Evolutionary conservation across 306 rosid species (phyloP).

Genomic region (Pueraria montana): DNA sequence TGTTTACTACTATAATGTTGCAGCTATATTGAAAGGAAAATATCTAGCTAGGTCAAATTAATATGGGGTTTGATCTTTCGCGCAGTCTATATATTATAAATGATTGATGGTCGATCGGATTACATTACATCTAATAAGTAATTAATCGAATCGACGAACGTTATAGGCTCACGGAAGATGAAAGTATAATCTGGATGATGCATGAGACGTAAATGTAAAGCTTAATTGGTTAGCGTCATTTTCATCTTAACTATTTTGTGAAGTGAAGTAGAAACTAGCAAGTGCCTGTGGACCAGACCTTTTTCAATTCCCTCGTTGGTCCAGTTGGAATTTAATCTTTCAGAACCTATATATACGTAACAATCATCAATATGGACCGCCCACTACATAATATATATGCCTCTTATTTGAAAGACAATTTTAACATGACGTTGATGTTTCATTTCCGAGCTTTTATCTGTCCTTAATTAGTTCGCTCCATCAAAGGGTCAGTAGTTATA

Average conservation of each 20-base stretch:
- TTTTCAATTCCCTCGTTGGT: background rate
- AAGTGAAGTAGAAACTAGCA: background rate
- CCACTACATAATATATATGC: slow-evolving; percentile 1
- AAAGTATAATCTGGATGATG: background rate
- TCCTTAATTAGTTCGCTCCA: background rate
- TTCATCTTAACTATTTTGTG: background rate
- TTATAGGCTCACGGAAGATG: background rate
- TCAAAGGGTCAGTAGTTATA: background rate
- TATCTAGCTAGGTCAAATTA: background rate
- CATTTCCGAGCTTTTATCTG: slow-evolving; percentile 4
- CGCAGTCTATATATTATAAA: background rate
- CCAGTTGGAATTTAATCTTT: slow-evolving; percentile 20
- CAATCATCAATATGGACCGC: slow-evolving; percentile 31
- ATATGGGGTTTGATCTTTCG: background rate
- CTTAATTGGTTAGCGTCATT: background rate
- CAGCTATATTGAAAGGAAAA: background rate
- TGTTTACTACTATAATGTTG: background rate
- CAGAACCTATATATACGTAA: background rate
- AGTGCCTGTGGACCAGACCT: background rate
- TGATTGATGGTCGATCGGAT: background rate
- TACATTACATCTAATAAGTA: background rate
- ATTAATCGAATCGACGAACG: background rate
- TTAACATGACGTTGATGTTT: slow-evolving; percentile 20
- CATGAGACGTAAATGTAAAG: slow-evolving; percentile 3
- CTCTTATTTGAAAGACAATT: background rate